Evolutionary conservation across 805 yeast species (phyloP).

Genomic region (Yarrowia sp.): DNA sequence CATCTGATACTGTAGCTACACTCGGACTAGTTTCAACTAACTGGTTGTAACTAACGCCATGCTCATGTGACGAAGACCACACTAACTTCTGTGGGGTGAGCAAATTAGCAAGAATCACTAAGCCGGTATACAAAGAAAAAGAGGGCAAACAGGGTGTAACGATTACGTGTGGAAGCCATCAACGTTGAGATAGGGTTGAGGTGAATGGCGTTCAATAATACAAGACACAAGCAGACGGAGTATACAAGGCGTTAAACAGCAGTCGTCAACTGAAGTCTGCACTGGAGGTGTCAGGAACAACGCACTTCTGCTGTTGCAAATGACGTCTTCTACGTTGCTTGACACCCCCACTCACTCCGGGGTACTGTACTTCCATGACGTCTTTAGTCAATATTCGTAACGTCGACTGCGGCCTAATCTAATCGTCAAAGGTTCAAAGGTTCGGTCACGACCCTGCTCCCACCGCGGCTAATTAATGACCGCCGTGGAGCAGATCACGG

Average conservation of each 20-base stretch:
- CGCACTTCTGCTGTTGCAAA: no score
- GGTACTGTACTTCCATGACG: no score
- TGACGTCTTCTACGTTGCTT: no score
- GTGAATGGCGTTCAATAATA: no score
- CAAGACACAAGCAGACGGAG: no score
- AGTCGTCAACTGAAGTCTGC: no score
- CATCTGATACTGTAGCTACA: no score
- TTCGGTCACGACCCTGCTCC: background rate
- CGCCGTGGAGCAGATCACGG: background rate
- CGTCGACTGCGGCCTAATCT: constrained; percentile 18
- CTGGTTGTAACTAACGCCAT: no score
- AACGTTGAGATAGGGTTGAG: background rate
- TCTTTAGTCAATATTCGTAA: constrained; percentile 13
- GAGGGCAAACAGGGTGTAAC: constrained; percentile 11
- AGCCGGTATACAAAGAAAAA: constrained; percentile 1
- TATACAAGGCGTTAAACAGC: no score
- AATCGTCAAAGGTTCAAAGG: no score
- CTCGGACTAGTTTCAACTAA: no score
- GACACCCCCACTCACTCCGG: background rate
- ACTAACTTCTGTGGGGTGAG: constrained; percentile 17
- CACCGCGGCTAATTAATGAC: constrained; percentile 18
- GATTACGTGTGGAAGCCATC: constrained; percentile 24
- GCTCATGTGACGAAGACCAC: background rate
- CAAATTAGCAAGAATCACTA: constrained; percentile 31
- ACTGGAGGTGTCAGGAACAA: no score